These are phyloP conservation scores for Tetracladium maxilliforme DNA, from an alignment of 2,329 filamentous ascomycete species.

Conservation along the genomic window DNA sequence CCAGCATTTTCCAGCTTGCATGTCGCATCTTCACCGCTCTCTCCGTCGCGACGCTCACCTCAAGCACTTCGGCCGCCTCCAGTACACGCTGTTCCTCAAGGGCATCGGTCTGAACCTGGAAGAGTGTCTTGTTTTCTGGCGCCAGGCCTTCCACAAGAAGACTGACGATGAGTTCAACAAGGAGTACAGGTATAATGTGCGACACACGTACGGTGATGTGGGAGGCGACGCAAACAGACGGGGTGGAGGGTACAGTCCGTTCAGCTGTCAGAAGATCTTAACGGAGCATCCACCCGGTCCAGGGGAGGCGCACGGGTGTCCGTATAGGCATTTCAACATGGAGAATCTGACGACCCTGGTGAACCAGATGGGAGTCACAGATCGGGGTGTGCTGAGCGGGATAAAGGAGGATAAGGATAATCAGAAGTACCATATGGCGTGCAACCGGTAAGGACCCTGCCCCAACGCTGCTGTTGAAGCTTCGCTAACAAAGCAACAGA, in stretches of 20 bases:
- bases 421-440: constrained; percentile 86
- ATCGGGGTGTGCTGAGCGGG: constrained; percentile 61
- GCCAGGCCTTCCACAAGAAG: constrained; percentile 67
- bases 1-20: constrained; percentile 79
- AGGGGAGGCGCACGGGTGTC: constrained; percentile 89
- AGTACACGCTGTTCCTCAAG: constrained; percentile 95
- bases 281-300: constrained; percentile 76
- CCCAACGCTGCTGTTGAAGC: no score
- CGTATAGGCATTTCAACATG: constrained; percentile 79
- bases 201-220: constrained; percentile 90
- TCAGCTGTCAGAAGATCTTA: constrained; percentile 89
- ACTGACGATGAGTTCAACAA: constrained; percentile 95
- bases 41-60: constrained; percentile 80
- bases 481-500: constrained; percentile 17
- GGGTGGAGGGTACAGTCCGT: constrained; percentile 77
- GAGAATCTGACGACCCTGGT: constrained; percentile 74
- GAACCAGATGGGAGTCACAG: constrained; percentile 64
- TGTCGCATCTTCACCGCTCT: constrained; percentile 79
- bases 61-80: constrained; percentile 83
- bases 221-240: constrained; percentile 82
- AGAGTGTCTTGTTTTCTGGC: constrained; percentile 87
- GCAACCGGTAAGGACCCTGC: constrained; percentile 51
- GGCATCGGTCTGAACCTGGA: constrained; percentile 87
- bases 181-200: constrained; percentile 92
- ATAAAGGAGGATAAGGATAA: constrained; percentile 83